These are phyloP conservation scores for Cantharellus cinnabarinus DNA, from an alignment of 768 basidiomycete genomes.

Conservation along the genomic window DNA sequence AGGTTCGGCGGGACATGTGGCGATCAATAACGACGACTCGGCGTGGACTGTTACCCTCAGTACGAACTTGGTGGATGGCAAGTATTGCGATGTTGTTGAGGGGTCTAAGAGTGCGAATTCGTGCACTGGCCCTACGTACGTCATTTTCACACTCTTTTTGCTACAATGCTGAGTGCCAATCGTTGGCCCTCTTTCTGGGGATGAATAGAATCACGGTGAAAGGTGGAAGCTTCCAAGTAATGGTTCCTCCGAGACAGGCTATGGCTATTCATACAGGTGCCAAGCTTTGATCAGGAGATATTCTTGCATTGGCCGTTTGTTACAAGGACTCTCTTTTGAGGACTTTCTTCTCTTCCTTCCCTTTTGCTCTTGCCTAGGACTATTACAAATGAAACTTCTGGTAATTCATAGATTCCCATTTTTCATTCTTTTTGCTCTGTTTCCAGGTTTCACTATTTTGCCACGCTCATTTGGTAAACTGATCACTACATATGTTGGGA, in stretches of 20 bases:
- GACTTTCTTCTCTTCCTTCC: too few species aligned
- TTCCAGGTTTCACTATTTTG: too few species aligned
- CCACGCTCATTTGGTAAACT: too few species aligned
- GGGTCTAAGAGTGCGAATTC: slow-evolving; percentile 22
- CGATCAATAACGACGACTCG: slow-evolving; percentile 42
- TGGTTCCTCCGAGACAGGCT: slow-evolving; percentile 30
- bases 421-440: too few species aligned
- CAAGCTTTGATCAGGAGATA: neutral
- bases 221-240: slow-evolving; percentile 26
- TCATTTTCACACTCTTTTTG: neutral
- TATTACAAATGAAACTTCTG: too few species aligned
- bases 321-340: too few species aligned
- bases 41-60: slow-evolving; percentile 35
- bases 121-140: slow-evolving; percentile 35
- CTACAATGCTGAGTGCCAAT: too few species aligned
- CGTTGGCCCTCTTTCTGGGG: too few species aligned
- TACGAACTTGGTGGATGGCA: slow-evolving; percentile 35
- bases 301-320: too few species aligned
- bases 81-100: slow-evolving; percentile 45
- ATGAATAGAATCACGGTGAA: slow-evolving; percentile 27
- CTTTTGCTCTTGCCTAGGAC: too few species aligned
- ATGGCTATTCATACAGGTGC: slow-evolving; percentile 10
- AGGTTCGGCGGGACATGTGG: slow-evolving; percentile 40
- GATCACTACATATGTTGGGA: too few species aligned
- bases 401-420: too few species aligned